phyloP scores from a whole-genome alignment of 164 flowering plant genomes.

The Umbilicus rupestris region DNA sequence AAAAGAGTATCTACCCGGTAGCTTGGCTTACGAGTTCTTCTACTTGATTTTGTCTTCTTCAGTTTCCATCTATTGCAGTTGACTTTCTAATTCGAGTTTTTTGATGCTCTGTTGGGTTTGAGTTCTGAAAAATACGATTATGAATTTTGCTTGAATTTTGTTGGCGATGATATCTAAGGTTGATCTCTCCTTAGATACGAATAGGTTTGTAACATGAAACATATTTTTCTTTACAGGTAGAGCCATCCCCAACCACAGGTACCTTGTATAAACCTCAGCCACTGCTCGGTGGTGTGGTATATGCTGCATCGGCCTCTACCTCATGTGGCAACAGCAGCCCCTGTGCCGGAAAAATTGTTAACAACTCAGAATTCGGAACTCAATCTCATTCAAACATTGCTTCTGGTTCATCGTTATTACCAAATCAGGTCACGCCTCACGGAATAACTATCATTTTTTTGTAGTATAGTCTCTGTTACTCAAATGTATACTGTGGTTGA shows the following conservation, averaged over 20 bases:
- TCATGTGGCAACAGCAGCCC: neutral
- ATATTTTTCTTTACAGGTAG: slow-evolving; percentile 8
- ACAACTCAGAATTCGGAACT: neutral
- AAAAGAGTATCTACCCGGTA: no score
- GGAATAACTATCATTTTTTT: no score
- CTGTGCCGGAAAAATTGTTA: neutral
- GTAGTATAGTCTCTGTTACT: no score
- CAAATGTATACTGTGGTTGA: no score
- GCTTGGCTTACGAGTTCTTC: neutral
- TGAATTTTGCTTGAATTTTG: neutral
- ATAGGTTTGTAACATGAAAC: neutral
- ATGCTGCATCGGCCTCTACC: slow-evolving; percentile 1
- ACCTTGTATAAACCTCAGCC: slow-evolving; percentile 9
- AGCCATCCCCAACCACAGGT: slow-evolving; percentile 16
- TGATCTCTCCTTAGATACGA: neutral
- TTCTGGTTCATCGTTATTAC: no score
- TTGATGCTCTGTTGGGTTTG: neutral
- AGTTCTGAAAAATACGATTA: neutral
- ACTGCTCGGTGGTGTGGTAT: slow-evolving; percentile 7
- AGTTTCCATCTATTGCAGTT: neutral
- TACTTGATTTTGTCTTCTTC: neutral
- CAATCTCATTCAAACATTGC: neutral
- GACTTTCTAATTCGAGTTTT: neutral
- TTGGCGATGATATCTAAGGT: neutral
- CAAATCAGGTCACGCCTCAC: neutral